phyloP scores from a whole-genome alignment of 805 yeast species.

The Ogataea nonfermentans region DNA sequence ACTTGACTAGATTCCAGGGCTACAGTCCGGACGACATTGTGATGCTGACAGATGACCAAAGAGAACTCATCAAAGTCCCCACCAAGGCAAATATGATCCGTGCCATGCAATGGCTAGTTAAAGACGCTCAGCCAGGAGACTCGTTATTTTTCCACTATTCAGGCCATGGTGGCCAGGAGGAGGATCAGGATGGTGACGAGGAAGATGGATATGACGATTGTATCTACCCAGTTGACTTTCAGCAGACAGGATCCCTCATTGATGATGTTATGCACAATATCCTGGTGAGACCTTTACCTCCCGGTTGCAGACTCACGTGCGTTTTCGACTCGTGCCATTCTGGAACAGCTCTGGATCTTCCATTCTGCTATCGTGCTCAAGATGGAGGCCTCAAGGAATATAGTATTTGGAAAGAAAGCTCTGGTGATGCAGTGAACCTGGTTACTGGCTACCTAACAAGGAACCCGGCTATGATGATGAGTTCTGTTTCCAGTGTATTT shows the following conservation, averaged over 20 bases:
- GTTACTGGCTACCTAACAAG: slow-evolving; percentile 60
- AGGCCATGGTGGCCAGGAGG: slow-evolving; percentile 80
- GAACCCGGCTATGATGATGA: slow-evolving; percentile 44
- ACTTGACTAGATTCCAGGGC: slow-evolving; percentile 40
- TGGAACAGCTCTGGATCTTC: slow-evolving; percentile 78
- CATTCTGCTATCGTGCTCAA: slow-evolving; percentile 70
- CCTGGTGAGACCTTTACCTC: slow-evolving; percentile 65
- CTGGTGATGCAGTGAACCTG: slow-evolving; percentile 60
- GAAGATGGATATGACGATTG: slow-evolving; percentile 37
- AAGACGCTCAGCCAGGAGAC: slow-evolving; percentile 72
- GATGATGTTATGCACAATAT: slow-evolving; percentile 75
- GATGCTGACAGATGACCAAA: slow-evolving; percentile 56
- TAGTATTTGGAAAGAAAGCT: slow-evolving; percentile 71
- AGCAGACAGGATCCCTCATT: slow-evolving; percentile 60
- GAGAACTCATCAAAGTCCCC: slow-evolving; percentile 49
- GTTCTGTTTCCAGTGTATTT: slow-evolving; percentile 38
- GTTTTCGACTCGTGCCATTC: slow-evolving; percentile 85
- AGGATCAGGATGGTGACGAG: slow-evolving; percentile 48
- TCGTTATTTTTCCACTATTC: slow-evolving; percentile 79
- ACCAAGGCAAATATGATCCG: slow-evolving; percentile 65
- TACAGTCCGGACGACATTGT: slow-evolving; percentile 57
- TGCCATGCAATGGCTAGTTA: slow-evolving; percentile 82
- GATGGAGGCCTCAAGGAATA: slow-evolving; percentile 84
- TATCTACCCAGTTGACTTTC: slow-evolving; percentile 45
- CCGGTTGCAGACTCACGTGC: slow-evolving; percentile 77